Base-by-base conservation (phyloP, 179 eudicot species). In the Nepenthes alata region DNA sequence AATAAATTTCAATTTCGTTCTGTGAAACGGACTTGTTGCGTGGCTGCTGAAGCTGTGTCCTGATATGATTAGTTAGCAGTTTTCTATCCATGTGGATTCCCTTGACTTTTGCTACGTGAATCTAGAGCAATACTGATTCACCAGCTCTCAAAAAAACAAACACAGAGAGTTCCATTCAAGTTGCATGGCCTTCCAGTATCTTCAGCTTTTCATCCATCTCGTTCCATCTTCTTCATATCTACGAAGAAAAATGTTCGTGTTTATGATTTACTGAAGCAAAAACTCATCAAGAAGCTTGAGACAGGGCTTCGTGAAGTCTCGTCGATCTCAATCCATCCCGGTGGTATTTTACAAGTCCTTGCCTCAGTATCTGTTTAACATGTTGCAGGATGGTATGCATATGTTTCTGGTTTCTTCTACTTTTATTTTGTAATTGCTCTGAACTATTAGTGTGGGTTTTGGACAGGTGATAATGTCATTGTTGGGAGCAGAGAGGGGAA, bases 401-500 rank as follows among this genome's bases (percentile, higher is more conserved):
- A 37, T 49, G n/a, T 25, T 50, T 50, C 36, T 63, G 50, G 5
- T 56, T 44, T 13, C 2, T 44, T 55, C 45, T 6, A 6, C 25
- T 13, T 41, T 55, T 47, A 39, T 61, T 12, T 39, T 14, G 50
- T 6, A 11, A 47, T 14, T 70, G 83, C 45, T 7, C 45, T 7
- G 25, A 25, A 25, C 25, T 25, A 25, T 25, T 25, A 25, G 25
- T 25, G 25, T 25, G 25, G 25, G 25, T 41, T 41, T 41, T 41
- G 45, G 5, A 41, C 81, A 94, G 99, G 99, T 65, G 99, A 94
- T 73, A 94, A 94, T 83, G 70, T 88, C 58, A 85, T 94, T 68
- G 94, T 90, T 47, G 99, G 99, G 45, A 90, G 96, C 82, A 84
- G 76, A 80, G 97, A 94, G 62, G 99, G 99, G 61, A 94, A 94